Evolutionary conservation across 2,329 filamentous ascomycete genomes (phyloP), one percentile per base, ranked within the genome.

Genomic region (Huntiella bhutanensis): DNA sequence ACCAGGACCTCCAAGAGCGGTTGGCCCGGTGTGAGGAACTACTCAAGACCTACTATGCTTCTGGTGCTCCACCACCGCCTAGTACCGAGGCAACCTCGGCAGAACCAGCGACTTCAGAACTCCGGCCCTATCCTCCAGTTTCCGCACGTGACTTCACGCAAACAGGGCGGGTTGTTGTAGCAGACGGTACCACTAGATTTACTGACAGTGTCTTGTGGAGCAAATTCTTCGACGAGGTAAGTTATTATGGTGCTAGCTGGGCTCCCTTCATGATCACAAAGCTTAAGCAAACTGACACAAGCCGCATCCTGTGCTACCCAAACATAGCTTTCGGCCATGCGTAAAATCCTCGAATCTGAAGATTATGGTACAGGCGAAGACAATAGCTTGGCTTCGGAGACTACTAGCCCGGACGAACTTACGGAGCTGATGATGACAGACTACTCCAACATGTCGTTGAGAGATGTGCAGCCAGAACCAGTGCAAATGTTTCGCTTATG

Each of bases 401-500:
- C 63, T 7, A 53, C 62, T 22, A 68, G 65, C 1, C 71, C 71
- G 1, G 71, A 75, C 49, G 66, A 68, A 47, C 67, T 71, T 41
- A 62, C 66, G 15, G 69, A 70, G 34, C 55, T 75, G 4, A 51
- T 77, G 8, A 59, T 75, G 43, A 61, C 62, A 32, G 64, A 66
- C 45, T 55, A 62, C 28, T 58, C 61, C 1, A 56, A 59, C 4
- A 55, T 58, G 17, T 64, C 58, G 39, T 53, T 64, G 11, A 64
- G 69, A 45, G 65, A 69, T 11, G 61, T 81, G 56, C 77, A 80
- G 53, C 82, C 82, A 0, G 64, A 73, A 4, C 70, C 76, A 0
- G 68, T 73, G 10, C 74, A 82, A 33, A 71, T 82, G 19, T 77
- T 82, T 54, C 69, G 70, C 43, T 66, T 88, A 4, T 88, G 82